A percentile compares a stretch with the other conserved stretches of the same genome.
These are phyloP conservation scores for Rauvolfia tetraphylla DNA, from an alignment of 257 asterid genomes.

Conservation along the genomic window DNA sequence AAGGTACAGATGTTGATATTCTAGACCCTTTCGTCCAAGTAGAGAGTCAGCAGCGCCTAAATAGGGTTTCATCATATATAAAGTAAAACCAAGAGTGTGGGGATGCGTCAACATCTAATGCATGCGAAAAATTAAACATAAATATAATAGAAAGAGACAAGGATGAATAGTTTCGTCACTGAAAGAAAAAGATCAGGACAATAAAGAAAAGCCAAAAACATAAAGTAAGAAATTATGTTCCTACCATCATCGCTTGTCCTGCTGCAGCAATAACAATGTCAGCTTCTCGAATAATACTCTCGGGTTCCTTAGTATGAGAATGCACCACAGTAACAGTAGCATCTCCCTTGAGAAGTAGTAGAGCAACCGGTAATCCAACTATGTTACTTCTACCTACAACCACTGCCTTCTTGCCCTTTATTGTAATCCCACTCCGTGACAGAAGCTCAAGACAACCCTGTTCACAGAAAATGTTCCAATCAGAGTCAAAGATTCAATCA, in stretches of 20 bases:
- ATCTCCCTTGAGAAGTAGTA: slow-evolving; percentile 85
- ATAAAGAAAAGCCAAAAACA: not conserved
- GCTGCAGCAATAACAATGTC: slow-evolving; percentile 96
- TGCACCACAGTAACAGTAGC: slow-evolving; percentile 90
- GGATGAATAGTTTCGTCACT: not conserved
- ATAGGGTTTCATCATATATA: not conserved
- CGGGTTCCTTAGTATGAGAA: slow-evolving; percentile 77
- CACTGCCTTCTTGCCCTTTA: slow-evolving; percentile 85
- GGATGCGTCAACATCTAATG: not conserved
- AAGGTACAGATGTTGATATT: not conserved
- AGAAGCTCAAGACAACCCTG: slow-evolving; percentile 96
- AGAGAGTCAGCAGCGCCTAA: not conserved
- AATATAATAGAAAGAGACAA: not conserved
- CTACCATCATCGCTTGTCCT: slow-evolving; percentile 87
- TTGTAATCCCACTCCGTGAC: slow-evolving; percentile 56
- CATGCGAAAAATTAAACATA: not conserved
- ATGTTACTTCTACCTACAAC: slow-evolving; percentile 97
- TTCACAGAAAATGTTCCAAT: not conserved
- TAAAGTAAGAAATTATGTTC: not conserved
- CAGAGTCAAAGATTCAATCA: slow-evolving; percentile 6
- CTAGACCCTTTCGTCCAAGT: not conserved
- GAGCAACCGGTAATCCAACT: slow-evolving; percentile 84
- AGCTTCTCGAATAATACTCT: slow-evolving; percentile 70
- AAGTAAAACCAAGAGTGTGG: not conserved
- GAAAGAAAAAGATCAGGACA: not conserved